Evolutionary conservation across 2,329 filamentous ascomycete species (phyloP).

Genomic region (Fusarium sp.): DNA sequence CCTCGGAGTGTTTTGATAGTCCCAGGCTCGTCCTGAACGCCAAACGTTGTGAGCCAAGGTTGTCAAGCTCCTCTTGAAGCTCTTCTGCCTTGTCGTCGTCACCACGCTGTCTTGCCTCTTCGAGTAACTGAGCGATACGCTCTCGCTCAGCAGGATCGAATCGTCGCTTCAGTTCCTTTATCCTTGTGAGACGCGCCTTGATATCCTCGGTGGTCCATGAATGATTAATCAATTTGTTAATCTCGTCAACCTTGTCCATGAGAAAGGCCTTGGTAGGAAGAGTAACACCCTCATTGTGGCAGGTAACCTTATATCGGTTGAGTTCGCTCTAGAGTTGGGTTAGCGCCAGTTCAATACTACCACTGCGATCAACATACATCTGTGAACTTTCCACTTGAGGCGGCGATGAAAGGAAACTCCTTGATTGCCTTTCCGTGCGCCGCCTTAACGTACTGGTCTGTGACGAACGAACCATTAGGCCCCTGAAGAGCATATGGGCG

Average conservation of each 20-base stretch:
- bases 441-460: conserved; percentile 85
- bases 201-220: conserved; percentile 88
- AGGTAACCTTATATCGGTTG: conserved; percentile 81
- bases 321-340: conserved; percentile 74
- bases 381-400: conserved; percentile 88
- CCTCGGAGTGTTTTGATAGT: conserved; percentile 64
- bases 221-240: conserved; percentile 83
- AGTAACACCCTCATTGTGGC: conserved; percentile 77
- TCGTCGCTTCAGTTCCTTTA: conserved; percentile 75
- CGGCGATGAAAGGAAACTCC: conserved; percentile 90
- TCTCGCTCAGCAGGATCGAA: conserved; percentile 77
- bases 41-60: conserved; percentile 75
- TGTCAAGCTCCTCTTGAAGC: conserved; percentile 72
- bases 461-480: conserved; percentile 82
- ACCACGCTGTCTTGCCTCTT: conserved; percentile 73
- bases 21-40: conserved; percentile 78
- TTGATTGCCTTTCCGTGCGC: conserved; percentile 86
- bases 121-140: conserved; percentile 73
- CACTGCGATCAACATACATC: conserved; percentile 68
- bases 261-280: conserved; percentile 81
- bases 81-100: conserved; percentile 69
- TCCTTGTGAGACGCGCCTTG: conserved; percentile 80
- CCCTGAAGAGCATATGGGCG: conserved; percentile 86
- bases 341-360: not conserved
- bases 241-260: conserved; percentile 80